Conservation (phyloP, 108 stramenopile species). For the Skeletonema marinoi region DNA sequence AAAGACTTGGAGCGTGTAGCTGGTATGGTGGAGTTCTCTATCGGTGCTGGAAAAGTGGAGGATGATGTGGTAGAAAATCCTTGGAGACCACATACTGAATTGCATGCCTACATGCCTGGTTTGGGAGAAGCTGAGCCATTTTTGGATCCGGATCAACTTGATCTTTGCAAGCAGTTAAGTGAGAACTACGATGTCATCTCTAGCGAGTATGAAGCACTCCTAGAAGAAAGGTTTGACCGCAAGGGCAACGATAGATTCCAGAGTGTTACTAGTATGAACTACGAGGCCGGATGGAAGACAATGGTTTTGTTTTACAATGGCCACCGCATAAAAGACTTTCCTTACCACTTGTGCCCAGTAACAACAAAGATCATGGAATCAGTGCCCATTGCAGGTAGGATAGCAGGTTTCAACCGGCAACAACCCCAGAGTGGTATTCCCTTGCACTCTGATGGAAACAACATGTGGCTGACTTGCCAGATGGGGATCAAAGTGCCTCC, state of each 20-base stretch:
- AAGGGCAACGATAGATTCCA: conserved; percentile 74
- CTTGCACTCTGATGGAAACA: conserved; percentile 84
- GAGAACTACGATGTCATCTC: conserved; percentile 77
- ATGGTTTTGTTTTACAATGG: conserved; percentile 86
- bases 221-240: conserved; percentile 53
- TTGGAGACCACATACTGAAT: conserved; percentile 72
- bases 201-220: conserved; percentile 68
- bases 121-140: conserved; percentile 69
- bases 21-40: conserved; percentile 66
- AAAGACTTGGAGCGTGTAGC: conserved; percentile 69
- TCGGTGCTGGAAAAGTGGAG: conserved; percentile 44
- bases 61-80: conserved; percentile 64
- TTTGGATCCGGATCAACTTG: conserved; percentile 60
- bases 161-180: conserved; percentile 56
- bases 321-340: conserved; percentile 83
- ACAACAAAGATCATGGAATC: conserved; percentile 80
- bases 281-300: conserved; percentile 80
- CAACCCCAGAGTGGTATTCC: conserved; percentile 79
- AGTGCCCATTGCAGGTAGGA: conserved; percentile 83
- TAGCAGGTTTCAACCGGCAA: conserved; percentile 88
- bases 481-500: conserved; percentile 73
- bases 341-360: conserved; percentile 84
- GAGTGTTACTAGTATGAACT: conserved; percentile 88
- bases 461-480: conserved; percentile 91
- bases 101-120: conserved; percentile 88